Conservation (phyloP, 2,329 filamentous ascomycete species). For the Didymella exigua region DNA sequence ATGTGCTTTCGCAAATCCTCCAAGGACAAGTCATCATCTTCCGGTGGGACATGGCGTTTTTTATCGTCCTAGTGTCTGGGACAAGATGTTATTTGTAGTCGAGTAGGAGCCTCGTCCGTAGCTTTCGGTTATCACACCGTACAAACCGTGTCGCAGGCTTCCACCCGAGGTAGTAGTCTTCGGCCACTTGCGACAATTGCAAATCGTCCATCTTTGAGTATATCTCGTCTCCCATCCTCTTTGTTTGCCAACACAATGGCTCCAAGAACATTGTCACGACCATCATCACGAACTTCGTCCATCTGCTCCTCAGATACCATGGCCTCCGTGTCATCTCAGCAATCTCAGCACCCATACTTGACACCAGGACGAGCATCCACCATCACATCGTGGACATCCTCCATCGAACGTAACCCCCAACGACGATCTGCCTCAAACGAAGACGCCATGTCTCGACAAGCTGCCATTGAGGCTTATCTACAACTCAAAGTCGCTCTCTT, state of each 20-base stretch:
- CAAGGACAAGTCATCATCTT: background rate
- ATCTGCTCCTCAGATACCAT: conserved; percentile 26
- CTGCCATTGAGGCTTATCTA: conserved; percentile 43
- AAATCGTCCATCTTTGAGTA: conserved; percentile 23
- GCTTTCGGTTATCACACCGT: background rate
- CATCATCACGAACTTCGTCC: conserved; percentile 27
- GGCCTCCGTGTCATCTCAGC: conserved; percentile 21
- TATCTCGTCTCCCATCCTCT: conserved; percentile 13
- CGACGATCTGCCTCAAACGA: conserved; percentile 17
- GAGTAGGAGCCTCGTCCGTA: background rate
- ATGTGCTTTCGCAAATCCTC: background rate
- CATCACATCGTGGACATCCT: conserved; percentile 43
- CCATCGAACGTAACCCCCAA: conserved; percentile 28
- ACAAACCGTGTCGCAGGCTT: conserved; percentile 6
- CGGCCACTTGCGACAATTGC: conserved; percentile 17
- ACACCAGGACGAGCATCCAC: conserved; percentile 34
- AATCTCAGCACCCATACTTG: conserved; percentile 35
- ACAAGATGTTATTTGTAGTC: background rate
- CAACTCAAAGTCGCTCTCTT: conserved; percentile 43
- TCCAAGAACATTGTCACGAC: conserved; percentile 21
- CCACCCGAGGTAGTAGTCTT: conserved; percentile 3
- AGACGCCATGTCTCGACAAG: conserved; percentile 30
- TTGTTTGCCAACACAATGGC: background rate
- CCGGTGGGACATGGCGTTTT: background rate
- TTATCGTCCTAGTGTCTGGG: background rate